Percentiles rank a stretch among this genome's conserved stretches.
Conservation (phyloP, 2,329 filamentous ascomycete species). For the Aspergillus aculeatinus region DNA sequence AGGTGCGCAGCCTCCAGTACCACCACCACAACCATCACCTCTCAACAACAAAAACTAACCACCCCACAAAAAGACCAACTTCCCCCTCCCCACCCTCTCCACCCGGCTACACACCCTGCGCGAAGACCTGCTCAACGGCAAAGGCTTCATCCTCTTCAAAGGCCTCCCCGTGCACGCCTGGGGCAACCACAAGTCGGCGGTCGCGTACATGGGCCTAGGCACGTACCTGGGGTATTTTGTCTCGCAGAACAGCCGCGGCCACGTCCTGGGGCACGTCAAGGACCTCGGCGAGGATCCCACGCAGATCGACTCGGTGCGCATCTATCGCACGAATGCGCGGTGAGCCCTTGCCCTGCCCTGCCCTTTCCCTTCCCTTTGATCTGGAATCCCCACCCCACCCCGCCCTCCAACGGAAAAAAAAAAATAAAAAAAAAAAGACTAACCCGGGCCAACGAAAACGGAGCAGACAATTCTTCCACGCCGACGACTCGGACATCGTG, state of each 20-base stretch:
- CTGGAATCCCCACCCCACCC: no score
- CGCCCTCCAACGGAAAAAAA: no score
- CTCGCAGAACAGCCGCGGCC: slow-evolving; percentile 78
- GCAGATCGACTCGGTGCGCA: slow-evolving; percentile 82
- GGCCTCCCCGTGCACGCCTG: slow-evolving; percentile 73
- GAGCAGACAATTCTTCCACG: slow-evolving; percentile 74
- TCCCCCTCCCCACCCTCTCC: slow-evolving; percentile 59
- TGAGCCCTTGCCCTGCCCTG: slow-evolving; percentile 22
- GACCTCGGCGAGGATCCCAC: slow-evolving; percentile 78
- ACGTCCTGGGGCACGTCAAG: slow-evolving; percentile 86
- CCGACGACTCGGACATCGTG: slow-evolving; percentile 79
- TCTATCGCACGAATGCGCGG: slow-evolving; percentile 82
- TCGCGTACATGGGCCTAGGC: slow-evolving; percentile 87
- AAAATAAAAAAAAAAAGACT: no score
- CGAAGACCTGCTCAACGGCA: slow-evolving; percentile 72
- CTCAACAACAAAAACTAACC: background rate
- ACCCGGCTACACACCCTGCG: slow-evolving; percentile 56
- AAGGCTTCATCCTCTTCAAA: slow-evolving; percentile 89
- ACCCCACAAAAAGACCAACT: slow-evolving; percentile 55
- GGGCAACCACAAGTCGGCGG: slow-evolving; percentile 75
- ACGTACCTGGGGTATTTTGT: slow-evolving; percentile 86
- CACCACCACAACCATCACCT: background rate
- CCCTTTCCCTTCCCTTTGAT: no score
- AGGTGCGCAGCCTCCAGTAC: slow-evolving; percentile 38
- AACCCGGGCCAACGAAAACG: background rate